Percentiles rank a stretch among this genome's conserved stretches.
These are phyloP conservation scores for Cytospora mali DNA, from an alignment of 2,329 filamentous ascomycete species.

Conservation along the genomic window DNA sequence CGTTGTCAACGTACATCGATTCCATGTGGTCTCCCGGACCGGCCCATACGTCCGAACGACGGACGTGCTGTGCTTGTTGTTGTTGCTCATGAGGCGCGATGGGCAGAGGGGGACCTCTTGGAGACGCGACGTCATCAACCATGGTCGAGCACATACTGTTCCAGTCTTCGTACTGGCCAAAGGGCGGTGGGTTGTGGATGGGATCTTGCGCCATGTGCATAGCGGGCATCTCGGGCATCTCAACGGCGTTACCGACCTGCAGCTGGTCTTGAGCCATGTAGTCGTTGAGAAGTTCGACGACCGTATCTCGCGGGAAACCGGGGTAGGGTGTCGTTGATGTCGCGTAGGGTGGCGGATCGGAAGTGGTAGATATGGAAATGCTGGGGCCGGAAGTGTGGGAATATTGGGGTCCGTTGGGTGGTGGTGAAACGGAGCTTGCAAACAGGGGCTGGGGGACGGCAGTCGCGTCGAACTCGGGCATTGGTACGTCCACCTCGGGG, in stretches of 20 bases:
- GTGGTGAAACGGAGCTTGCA: slow-evolving; percentile 18
- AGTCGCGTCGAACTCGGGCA: slow-evolving; percentile 25
- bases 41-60: slow-evolving; percentile 26
- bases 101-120: slow-evolving; percentile 21
- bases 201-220: slow-evolving; percentile 3
- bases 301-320: slow-evolving; percentile 21
- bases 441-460: slow-evolving; percentile 27
- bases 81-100: slow-evolving; percentile 23
- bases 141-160: slow-evolving; percentile 27
- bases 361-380: slow-evolving; percentile 24
- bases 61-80: slow-evolving; percentile 4
- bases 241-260: slow-evolving; percentile 11
- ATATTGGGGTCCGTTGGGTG: slow-evolving; percentile 13
- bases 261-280: slow-evolving; percentile 25
- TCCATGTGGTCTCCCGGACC: slow-evolving; percentile 16
- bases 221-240: slow-evolving; percentile 8
- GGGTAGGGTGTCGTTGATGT: slow-evolving; percentile 22
- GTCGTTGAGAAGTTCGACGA: slow-evolving; percentile 24
- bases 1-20: slow-evolving; percentile 26
- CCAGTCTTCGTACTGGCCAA: slow-evolving; percentile 26
- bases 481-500: slow-evolving; percentile 13
- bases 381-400: slow-evolving; percentile 14
- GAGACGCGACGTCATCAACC: slow-evolving; percentile 25
- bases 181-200: slow-evolving; percentile 18
- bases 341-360: slow-evolving; percentile 19